Evolutionary conservation across 768 basidiomycete genomes (phyloP).

Genomic region (Tylopilus rubrobrunneus): DNA sequence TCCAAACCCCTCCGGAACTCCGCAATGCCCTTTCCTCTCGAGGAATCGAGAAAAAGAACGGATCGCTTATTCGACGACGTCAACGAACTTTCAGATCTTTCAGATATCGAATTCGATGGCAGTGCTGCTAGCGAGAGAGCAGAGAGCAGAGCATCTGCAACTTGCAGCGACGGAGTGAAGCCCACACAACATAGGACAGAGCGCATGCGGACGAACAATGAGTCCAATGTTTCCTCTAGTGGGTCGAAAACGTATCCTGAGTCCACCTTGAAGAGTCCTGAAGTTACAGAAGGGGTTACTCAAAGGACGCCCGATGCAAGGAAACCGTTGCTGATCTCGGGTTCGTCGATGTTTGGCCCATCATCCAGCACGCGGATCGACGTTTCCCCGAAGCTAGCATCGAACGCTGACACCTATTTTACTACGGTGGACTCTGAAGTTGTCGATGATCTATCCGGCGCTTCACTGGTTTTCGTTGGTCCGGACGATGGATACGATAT

Average conservation of each 20-base stretch:
- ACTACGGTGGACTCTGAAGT: neutral
- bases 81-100: slow-evolving; percentile 33
- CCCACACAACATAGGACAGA: neutral
- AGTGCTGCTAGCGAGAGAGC: neutral
- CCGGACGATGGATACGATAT: neutral
- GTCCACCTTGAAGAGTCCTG: neutral
- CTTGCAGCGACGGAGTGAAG: neutral
- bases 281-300: neutral
- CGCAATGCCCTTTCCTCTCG: neutral
- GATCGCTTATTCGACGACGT: slow-evolving; percentile 10
- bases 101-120: slow-evolving; percentile 24
- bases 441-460: neutral
- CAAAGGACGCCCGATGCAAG: neutral
- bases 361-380: slow-evolving; percentile 16
- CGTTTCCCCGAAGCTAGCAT: slow-evolving; percentile 6
- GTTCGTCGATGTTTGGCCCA: slow-evolving; percentile 9
- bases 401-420: slow-evolving; percentile 1
- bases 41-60: neutral
- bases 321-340: neutral
- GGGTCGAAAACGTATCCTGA: neutral
- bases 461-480: neutral
- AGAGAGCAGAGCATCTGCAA: neutral
- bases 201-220: slow-evolving; percentile 13
- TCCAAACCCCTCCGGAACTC: neutral
- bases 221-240: neutral